Evolutionary conservation across 1,284 basidiomycete species (phyloP).

Genomic region (Anthracocystis panici-leucophaei): DNA sequence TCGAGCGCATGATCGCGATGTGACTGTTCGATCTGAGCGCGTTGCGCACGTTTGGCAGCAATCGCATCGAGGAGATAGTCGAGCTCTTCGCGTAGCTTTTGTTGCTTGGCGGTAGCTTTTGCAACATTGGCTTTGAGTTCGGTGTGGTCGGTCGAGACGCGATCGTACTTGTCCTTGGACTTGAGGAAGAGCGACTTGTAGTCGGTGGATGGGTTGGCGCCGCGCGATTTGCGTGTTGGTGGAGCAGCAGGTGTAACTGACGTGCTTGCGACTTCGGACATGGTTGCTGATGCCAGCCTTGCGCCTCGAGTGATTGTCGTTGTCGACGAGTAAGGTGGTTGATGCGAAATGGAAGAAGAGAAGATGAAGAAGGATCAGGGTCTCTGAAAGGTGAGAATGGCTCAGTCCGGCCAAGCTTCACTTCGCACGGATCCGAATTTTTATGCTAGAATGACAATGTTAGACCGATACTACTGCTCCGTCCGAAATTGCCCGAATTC

Average conservation of each 20-base stretch:
- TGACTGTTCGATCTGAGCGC: conserved; percentile 30
- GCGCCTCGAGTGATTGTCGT: too few species aligned
- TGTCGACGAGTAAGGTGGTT: background rate
- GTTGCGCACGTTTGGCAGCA: conserved; percentile 29
- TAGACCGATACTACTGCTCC: background rate
- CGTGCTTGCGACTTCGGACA: conserved; percentile 32
- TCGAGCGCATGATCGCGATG: conserved; percentile 35
- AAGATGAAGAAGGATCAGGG: conserved; percentile 9
- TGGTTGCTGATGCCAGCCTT: conserved; percentile 5
- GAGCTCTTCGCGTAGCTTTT: conserved; percentile 51
- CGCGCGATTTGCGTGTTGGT: conserved; percentile 25
- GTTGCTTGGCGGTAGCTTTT: conserved; percentile 42
- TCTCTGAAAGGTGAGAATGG: background rate
- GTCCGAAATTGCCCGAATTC: background rate
- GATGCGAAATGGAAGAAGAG: conserved; percentile 1
- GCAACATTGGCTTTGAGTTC: conserved; percentile 36
- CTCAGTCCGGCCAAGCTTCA: conserved; percentile 1
- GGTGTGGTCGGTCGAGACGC: conserved; percentile 49
- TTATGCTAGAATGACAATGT: conserved; percentile 1
- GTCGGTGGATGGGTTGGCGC: conserved; percentile 49
- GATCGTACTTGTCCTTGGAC: conserved; percentile 56
- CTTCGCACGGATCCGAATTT: conserved; percentile 30
- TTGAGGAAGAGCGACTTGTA: conserved; percentile 55
- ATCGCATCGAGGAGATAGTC: conserved; percentile 50
- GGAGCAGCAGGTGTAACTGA: conserved; percentile 9